Percentiles rank a stretch among this genome's conserved stretches.
These are phyloP conservation scores for Capillidium rhysosporum DNA, from an alignment of 371 early-diverging fungal genomes.

Conservation along the genomic window DNA sequence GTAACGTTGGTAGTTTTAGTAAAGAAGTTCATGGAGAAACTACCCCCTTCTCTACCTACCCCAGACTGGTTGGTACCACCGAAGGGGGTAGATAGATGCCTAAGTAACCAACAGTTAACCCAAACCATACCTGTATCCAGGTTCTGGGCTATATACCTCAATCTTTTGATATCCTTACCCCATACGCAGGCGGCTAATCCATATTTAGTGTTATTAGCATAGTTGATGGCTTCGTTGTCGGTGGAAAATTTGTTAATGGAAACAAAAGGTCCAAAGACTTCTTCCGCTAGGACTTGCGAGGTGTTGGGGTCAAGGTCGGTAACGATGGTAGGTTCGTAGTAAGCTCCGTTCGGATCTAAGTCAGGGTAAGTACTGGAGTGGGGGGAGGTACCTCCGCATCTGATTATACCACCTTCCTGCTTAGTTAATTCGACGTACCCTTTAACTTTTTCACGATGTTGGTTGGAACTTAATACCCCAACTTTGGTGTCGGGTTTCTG, in stretches of 20 bases:
- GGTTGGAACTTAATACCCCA: conserved; percentile 36
- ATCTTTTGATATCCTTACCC: conserved; percentile 35
- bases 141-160: conserved; percentile 32
- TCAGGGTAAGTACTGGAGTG: conserved; percentile 2
- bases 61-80: conserved; percentile 11
- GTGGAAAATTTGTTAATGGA: conserved; percentile 46
- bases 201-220: conserved; percentile 50
- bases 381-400: conserved; percentile 19
- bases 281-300: conserved; percentile 51
- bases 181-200: conserved; percentile 66
- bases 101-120: conserved; percentile 55
- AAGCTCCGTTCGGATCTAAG: conserved; percentile 20
- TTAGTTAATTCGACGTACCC: conserved; percentile 38
- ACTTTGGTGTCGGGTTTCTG: conserved; percentile 19
- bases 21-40: conserved; percentile 1
- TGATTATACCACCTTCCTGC: conserved; percentile 39
- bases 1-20: conserved; percentile 7
- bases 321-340: conserved; percentile 1
- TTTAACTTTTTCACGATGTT: conserved; percentile 44
- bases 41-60: conserved; percentile 6
- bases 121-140: conserved; percentile 38
- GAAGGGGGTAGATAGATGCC: conserved; percentile 31
- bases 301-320: conserved; percentile 12
- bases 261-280: conserved; percentile 74
- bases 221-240: conserved; percentile 38